These are phyloP conservation scores for Fraxinus sp. DNA, from an alignment of 305 asterid species.

Conservation along the genomic window DNA sequence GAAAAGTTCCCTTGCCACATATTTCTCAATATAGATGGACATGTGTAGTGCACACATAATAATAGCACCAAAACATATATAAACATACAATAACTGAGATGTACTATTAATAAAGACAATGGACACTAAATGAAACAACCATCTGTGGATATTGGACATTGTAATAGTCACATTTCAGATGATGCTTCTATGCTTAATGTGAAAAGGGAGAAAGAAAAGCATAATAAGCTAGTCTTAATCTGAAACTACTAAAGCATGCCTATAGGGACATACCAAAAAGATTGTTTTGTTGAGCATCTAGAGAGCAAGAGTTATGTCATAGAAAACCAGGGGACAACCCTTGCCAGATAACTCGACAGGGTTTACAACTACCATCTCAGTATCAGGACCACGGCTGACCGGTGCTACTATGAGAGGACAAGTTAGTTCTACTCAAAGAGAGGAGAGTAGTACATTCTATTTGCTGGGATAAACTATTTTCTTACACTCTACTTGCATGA, in stretches of 20 bases:
- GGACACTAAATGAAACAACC: neutral
- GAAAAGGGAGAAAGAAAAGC: neutral
- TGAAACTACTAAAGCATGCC: neutral
- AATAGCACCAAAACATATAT: neutral
- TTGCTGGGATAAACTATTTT: conserved; percentile 71
- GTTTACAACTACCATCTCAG: conserved; percentile 77
- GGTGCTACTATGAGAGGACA: conserved; percentile 72
- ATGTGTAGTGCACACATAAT: neutral
- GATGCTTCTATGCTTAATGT: neutral
- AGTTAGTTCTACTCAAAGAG: conserved; percentile 65
- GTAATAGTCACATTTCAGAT: neutral
- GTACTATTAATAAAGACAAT: neutral
- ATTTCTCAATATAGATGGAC: neutral
- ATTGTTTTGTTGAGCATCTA: conserved; percentile 65
- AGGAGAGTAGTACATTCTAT: conserved; percentile 46
- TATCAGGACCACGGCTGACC: conserved; percentile 82
- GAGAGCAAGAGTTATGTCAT: conserved; percentile 79
- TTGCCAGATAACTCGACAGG: conserved; percentile 67
- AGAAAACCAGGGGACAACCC: conserved; percentile 77
- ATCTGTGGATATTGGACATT: neutral
- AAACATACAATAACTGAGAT: conserved; percentile 5
- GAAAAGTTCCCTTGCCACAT: neutral
- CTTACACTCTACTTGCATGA: conserved; percentile 79
- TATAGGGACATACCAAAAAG: conserved; percentile 50
- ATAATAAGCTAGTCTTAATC: neutral